Percentiles rank a stretch among this genome's conserved stretches.
Evolutionary conservation across 495 filamentous ascomycete species (phyloP).

Genomic region (Talaromyces borbonicus): DNA sequence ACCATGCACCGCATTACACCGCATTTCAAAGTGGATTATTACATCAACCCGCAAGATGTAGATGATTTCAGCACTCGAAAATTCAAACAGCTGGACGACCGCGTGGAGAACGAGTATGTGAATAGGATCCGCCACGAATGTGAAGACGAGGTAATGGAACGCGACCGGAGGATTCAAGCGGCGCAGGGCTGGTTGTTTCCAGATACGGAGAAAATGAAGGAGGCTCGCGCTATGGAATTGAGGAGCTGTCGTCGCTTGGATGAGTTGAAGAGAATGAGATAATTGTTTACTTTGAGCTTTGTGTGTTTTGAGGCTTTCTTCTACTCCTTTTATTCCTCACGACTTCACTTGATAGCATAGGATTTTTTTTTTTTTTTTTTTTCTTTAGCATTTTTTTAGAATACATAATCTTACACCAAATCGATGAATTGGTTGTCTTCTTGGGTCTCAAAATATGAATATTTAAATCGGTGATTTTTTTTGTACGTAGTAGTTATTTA

Average conservation of each 20-base stretch:
- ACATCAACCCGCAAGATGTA: conserved; percentile 68
- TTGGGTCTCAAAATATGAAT: too few species aligned
- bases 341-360: too few species aligned
- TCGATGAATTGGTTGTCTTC: background rate
- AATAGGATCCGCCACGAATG: conserved; percentile 56
- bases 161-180: conserved; percentile 59
- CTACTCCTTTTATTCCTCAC: background rate
- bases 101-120: conserved; percentile 65
- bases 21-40: conserved; percentile 68
- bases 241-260: conserved; percentile 46
- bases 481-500: too few species aligned
- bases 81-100: conserved; percentile 62
- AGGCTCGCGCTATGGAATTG: conserved; percentile 51
- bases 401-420: background rate
- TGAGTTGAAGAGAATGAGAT: conserved; percentile 28
- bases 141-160: conserved; percentile 53
- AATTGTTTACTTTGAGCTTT: conserved; percentile 9
- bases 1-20: conserved; percentile 64
- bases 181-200: conserved; percentile 84
- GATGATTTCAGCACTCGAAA: conserved; percentile 54
- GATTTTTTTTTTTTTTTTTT: background rate
- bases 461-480: too few species aligned
- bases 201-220: conserved; percentile 66
- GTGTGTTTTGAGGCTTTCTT: background rate
- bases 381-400: background rate